Evolutionary conservation across 192 early-diverging fungal genomes (phyloP).

Genomic region (Gonapodya prolifera): DNA sequence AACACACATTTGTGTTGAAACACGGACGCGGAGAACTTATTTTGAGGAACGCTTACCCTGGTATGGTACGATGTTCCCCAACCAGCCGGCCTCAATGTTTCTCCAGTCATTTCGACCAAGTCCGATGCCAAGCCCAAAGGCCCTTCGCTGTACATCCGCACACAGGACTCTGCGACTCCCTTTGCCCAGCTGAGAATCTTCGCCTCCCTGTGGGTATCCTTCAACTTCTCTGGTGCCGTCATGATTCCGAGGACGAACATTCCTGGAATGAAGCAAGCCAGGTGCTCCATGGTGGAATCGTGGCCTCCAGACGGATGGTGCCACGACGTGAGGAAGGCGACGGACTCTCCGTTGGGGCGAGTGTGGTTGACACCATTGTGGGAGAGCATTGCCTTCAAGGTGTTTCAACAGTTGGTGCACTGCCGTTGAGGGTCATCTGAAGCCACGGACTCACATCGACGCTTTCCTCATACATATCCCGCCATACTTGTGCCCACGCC

Average conservation of each 20-base stretch:
- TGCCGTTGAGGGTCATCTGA: not conserved
- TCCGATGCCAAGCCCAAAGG: not conserved
- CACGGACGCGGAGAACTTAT: too few relatives aligned
- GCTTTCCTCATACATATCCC: not conserved
- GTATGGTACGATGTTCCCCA: not conserved
- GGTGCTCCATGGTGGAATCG: constrained; percentile 23
- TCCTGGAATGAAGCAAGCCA: constrained; percentile 55
- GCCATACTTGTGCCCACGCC: not conserved
- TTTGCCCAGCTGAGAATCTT: not conserved
- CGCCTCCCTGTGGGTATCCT: not conserved
- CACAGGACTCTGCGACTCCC: not conserved
- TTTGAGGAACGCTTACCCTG: not conserved
- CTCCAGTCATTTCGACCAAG: not conserved
- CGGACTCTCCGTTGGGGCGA: not conserved
- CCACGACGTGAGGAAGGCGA: not conserved
- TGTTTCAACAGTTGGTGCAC: not conserved
- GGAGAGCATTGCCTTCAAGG: not conserved
- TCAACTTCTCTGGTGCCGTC: not conserved
- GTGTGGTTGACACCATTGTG: not conserved
- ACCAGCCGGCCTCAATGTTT: not conserved
- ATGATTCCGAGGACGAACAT: constrained; percentile 50
- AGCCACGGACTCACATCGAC: not conserved
- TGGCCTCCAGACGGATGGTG: not conserved
- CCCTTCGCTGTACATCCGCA: not conserved
- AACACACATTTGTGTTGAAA: not conserved